These are phyloP conservation scores for Fusarium subtropicale DNA, from an alignment of 2,329 filamentous ascomycete species.

Conservation along the genomic window DNA sequence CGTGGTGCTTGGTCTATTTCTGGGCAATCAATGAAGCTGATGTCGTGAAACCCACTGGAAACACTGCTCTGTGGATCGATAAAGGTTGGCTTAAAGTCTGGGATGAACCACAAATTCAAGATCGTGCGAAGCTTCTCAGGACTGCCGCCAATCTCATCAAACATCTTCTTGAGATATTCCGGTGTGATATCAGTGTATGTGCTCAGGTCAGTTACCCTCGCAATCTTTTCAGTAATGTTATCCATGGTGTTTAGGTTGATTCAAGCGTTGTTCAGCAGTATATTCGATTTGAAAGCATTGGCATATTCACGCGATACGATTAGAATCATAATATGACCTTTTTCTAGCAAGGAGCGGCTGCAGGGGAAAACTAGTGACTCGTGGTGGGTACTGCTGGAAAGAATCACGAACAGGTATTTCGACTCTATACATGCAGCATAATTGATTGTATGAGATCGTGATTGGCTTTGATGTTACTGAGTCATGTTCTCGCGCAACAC, in stretches of 20 bases:
- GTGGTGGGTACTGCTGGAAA: not conserved
- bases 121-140: slow-evolving; percentile 9
- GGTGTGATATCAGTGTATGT: slow-evolving; percentile 13
- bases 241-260: not conserved
- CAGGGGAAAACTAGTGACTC: not conserved
- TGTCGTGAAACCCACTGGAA: not conserved
- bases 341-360: too few species aligned
- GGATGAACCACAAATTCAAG: slow-evolving; percentile 7
- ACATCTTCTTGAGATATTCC: slow-evolving; percentile 1
- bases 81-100: slow-evolving; percentile 7
- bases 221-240: slow-evolving; percentile 2
- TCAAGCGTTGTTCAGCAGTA: not conserved
- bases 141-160: not conserved
- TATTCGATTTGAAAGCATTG: rapidly evolving
- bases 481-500: not conserved
- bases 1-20: not conserved
- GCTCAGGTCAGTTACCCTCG: slow-evolving; percentile 9
- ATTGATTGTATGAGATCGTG: rapidly evolving
- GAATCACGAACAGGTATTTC: too few species aligned
- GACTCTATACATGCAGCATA: too few species aligned
- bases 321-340: not conserved
- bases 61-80: not conserved
- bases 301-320: not conserved
- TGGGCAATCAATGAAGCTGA: not conserved
- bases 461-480: not conserved